Percentiles rank a stretch among this genome's conserved stretches.
Conservation (phyloP, 768 basidiomycete species). For the Russula lepida region DNA sequence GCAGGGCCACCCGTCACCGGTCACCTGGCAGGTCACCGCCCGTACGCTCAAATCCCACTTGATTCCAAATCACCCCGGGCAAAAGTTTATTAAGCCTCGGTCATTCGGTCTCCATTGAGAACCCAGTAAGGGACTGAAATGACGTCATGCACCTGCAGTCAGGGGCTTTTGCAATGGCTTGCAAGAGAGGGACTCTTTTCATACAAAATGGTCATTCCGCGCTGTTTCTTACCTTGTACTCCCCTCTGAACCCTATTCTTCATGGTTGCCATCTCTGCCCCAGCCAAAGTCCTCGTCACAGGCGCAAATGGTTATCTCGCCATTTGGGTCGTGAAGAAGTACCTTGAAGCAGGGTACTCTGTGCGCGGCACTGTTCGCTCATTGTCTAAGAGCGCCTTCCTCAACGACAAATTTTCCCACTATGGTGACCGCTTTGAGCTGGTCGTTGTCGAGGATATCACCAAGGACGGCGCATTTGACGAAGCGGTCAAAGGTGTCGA, state of each 20-base stretch:
- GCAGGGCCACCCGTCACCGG: too few relatives aligned
- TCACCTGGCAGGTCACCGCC: too few relatives aligned
- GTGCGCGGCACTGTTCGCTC: conserved; percentile 65
- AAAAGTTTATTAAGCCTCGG: too few relatives aligned
- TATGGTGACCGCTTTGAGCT: conserved; percentile 54
- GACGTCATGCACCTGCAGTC: too few relatives aligned
- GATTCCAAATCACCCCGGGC: too few relatives aligned
- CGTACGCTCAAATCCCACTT: too few relatives aligned
- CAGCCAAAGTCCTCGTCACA: conserved; percentile 41
- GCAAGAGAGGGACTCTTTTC: too few relatives aligned
- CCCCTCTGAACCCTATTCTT: neutral
- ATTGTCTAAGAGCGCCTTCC: conserved; percentile 46
- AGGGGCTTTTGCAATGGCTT: too few relatives aligned
- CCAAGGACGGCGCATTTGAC: conserved; percentile 57
- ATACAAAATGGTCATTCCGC: neutral
- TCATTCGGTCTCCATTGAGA: too few relatives aligned
- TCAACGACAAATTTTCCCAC: conserved; percentile 44
- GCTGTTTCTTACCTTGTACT: neutral
- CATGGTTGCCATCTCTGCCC: conserved; percentile 32
- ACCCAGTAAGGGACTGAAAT: too few relatives aligned
- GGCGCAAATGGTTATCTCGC: conserved; percentile 57
- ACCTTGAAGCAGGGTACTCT: conserved; percentile 54
- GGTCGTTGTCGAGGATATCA: conserved; percentile 64
- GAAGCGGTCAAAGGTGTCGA: conserved; percentile 71
- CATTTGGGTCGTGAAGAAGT: conserved; percentile 44